phyloP scores from a whole-genome alignment of 1,139 yeast species.

The Protomyces inundatus region DNA sequence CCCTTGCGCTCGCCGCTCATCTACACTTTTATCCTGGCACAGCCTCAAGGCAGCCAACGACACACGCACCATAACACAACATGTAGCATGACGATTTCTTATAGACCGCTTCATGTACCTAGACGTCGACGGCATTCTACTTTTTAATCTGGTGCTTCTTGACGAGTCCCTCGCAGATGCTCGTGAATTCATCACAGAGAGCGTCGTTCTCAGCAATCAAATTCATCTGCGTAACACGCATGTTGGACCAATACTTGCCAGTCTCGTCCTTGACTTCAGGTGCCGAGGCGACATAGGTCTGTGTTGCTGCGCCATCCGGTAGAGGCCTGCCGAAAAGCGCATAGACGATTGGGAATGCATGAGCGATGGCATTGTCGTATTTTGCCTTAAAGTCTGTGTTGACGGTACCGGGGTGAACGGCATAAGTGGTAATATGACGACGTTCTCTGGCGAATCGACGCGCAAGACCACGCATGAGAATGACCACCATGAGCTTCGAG shows the following conservation, averaged over 20 bases:
- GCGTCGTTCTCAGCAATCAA: not conserved
- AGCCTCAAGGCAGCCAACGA: no score
- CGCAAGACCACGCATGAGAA: conserved; percentile 1
- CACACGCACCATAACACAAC: no score
- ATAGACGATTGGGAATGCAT: conserved; percentile 64
- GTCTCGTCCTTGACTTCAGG: not conserved
- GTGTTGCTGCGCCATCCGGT: conserved; percentile 36
- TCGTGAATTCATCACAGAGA: conserved; percentile 10
- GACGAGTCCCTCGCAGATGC: conserved; percentile 16
- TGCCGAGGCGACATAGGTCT: conserved; percentile 17
- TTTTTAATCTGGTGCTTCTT: conserved; percentile 13
- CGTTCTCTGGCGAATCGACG: not conserved
- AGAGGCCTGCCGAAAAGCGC: conserved; percentile 61
- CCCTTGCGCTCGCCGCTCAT: conserved; percentile 2
- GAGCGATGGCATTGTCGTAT: not conserved
- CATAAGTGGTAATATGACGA: not conserved
- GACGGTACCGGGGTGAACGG: conserved; percentile 20
- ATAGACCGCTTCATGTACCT: no score
- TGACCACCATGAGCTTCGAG: conserved; percentile 17
- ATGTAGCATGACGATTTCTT: no score
- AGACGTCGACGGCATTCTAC: not conserved
- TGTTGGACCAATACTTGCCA: conserved; percentile 18
- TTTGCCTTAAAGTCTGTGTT: conserved; percentile 1
- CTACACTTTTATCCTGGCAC: no score
- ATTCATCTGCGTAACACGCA: conserved; percentile 7